A percentile compares a stretch with the other conserved stretches of the same genome.
phyloP scores from a whole-genome alignment of 2,329 filamentous ascomycete genomes.

The Ambrosiella xylebori region DNA sequence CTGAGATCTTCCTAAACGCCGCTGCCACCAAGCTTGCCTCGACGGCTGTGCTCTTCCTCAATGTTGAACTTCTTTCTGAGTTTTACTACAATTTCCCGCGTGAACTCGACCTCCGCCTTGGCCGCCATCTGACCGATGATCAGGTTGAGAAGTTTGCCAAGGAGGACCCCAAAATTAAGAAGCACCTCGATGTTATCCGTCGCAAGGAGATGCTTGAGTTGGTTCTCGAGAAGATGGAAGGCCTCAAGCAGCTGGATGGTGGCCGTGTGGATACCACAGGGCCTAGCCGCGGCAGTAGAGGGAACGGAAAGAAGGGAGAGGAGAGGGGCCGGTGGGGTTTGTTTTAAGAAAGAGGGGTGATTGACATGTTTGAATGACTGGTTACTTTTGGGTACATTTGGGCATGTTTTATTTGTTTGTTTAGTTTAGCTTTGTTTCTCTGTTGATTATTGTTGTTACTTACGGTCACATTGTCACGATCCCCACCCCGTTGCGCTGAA shows the following conservation, averaged over 20 bases:
- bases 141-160: constrained; percentile 82
- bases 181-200: constrained; percentile 80
- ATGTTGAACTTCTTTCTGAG: constrained; percentile 88
- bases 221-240: constrained; percentile 91
- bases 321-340: constrained; percentile 32
- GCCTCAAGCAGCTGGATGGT: constrained; percentile 66
- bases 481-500: neutral
- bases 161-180: constrained; percentile 77
- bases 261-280: constrained; percentile 14
- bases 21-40: constrained; percentile 88
- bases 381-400: neutral
- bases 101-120: constrained; percentile 73
- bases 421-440: neutral
- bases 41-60: constrained; percentile 90
- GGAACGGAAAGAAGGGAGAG: constrained; percentile 18
- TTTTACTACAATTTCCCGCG: constrained; percentile 97
- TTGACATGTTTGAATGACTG: neutral
- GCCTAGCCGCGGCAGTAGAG: constrained; percentile 6
- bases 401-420: neutral
- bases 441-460: neutral
- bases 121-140: constrained; percentile 57
- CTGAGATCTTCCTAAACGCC: constrained; percentile 93
- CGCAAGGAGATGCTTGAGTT: constrained; percentile 86
- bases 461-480: constrained; percentile 1
- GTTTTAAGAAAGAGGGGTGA: constrained; percentile 21